These are phyloP conservation scores for Coemansia nantahalensis DNA, from an alignment of 192 early-diverging fungal species.

Conservation along the genomic window DNA sequence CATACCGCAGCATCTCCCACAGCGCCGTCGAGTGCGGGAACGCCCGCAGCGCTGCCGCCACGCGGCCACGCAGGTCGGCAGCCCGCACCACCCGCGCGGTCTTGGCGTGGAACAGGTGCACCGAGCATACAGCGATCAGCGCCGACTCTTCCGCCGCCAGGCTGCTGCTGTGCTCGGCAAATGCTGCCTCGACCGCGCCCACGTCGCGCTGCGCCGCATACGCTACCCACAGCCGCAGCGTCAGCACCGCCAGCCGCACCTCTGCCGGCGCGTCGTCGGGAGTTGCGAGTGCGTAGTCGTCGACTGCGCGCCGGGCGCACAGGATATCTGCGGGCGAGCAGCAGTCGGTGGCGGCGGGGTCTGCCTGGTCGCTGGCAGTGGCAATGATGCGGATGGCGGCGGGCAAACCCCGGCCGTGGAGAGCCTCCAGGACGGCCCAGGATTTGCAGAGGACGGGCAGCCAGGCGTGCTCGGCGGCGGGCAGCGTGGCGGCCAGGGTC, in stretches of 20 bases:
- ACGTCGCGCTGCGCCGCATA: slow-evolving; percentile 8
- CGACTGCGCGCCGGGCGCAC: slow-evolving; percentile 6
- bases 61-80: slow-evolving; percentile 18
- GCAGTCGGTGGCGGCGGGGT: neutral
- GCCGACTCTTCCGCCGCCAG: neutral
- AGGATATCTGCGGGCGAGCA: neutral
- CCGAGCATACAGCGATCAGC: slow-evolving; percentile 20
- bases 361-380: neutral
- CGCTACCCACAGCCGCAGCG: slow-evolving; percentile 19
- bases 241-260: slow-evolving; percentile 2
- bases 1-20: slow-evolving; percentile 29
- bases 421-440: slow-evolving; percentile 26
- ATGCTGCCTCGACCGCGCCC: neutral
- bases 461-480: slow-evolving; percentile 10
- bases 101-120: slow-evolving; percentile 21
- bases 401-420: slow-evolving; percentile 19
- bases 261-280: neutral
- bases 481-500: neutral
- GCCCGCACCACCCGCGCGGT: slow-evolving; percentile 17
- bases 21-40: slow-evolving; percentile 21
- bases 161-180: neutral
- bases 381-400: slow-evolving; percentile 8
- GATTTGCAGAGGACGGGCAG: slow-evolving; percentile 24
- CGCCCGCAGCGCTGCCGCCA: slow-evolving; percentile 6
- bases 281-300: neutral